These are phyloP conservation scores for Boletellus ananiceps DNA, from an alignment of 768 basidiomycete species.

Conservation along the genomic window DNA sequence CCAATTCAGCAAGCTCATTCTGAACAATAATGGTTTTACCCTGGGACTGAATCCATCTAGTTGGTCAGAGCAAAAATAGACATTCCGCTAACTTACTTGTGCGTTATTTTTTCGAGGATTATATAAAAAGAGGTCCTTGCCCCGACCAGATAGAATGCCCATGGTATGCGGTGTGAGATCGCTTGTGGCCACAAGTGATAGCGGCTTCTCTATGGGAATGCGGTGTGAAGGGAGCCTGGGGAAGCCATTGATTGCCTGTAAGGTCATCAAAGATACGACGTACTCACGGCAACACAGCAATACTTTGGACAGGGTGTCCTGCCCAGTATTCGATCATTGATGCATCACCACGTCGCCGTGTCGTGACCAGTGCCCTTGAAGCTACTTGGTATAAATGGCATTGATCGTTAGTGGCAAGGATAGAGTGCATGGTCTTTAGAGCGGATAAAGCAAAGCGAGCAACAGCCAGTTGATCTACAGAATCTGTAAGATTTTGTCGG, in stretches of 20 bases:
- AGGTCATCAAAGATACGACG: constrained; percentile 1
- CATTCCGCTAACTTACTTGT: constrained; percentile 43
- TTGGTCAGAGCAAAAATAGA: background rate
- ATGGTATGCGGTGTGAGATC: constrained; percentile 35
- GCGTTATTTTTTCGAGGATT: constrained; percentile 70
- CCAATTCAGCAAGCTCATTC: constrained; percentile 78
- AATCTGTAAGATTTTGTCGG: constrained; percentile 3
- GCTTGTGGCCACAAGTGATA: constrained; percentile 46
- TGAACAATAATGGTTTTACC: constrained; percentile 68
- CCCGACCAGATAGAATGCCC: constrained; percentile 50
- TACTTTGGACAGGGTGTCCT: constrained; percentile 69
- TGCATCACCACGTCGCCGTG: constrained; percentile 71
- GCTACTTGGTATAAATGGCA: constrained; percentile 71
- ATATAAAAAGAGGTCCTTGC: constrained; percentile 83
- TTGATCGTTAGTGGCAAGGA: constrained; percentile 75
- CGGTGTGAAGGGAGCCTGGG: constrained; percentile 67
- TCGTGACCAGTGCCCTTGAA: constrained; percentile 64
- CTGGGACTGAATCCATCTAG: constrained; percentile 28
- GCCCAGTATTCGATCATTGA: constrained; percentile 83
- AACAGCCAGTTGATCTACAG: constrained; percentile 74
- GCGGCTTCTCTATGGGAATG: constrained; percentile 67
- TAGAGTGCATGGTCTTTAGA: constrained; percentile 63
- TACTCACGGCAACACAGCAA: constrained; percentile 72
- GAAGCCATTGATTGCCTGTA: constrained; percentile 4
- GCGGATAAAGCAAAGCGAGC: constrained; percentile 89